A percentile compares a stretch with the other conserved stretches of the same genome.
phyloP scores from a whole-genome alignment of 1,139 yeast species.

The Suhomyces ambrosiae region DNA sequence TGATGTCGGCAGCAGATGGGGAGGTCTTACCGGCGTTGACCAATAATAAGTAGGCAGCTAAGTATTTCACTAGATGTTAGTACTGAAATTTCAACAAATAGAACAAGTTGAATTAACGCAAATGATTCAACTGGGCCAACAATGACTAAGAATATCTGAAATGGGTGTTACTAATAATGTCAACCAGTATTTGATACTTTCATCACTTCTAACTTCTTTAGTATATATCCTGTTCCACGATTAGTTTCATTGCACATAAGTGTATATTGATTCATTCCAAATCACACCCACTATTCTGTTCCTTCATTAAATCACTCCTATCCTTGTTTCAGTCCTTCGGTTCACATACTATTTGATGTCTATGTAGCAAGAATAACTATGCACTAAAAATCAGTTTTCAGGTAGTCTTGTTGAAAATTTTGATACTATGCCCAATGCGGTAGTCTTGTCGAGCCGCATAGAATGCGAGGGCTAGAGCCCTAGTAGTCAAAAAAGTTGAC shows the following conservation, averaged over 20 bases:
- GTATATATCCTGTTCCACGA: too few species aligned
- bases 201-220: too few species aligned
- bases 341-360: constrained; percentile 15
- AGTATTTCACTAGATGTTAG: constrained; percentile 53
- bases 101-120: too few species aligned
- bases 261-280: too few species aligned
- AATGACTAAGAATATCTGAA: too few species aligned
- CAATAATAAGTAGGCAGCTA: constrained; percentile 70
- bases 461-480: constrained; percentile 16
- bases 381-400: constrained; percentile 13
- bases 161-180: too few species aligned
- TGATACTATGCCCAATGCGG: constrained; percentile 9
- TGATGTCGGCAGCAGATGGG: constrained; percentile 93
- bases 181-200: too few species aligned
- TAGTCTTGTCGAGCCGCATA: constrained; percentile 5
- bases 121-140: too few species aligned
- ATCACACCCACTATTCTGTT: too few species aligned
- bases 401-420: constrained; percentile 10
- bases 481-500: too few species aligned
- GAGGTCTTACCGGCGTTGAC: constrained; percentile 68
- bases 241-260: too few species aligned
- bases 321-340: background rate
- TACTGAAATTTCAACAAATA: constrained; percentile 3
- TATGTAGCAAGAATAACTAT: constrained; percentile 13
- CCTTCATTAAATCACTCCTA: too few species aligned